Evolutionary conservation across 73 alveolate genomes (phyloP), one percentile per base, ranked within the genome.

Genomic region (Paramecium caudatum): DNA sequence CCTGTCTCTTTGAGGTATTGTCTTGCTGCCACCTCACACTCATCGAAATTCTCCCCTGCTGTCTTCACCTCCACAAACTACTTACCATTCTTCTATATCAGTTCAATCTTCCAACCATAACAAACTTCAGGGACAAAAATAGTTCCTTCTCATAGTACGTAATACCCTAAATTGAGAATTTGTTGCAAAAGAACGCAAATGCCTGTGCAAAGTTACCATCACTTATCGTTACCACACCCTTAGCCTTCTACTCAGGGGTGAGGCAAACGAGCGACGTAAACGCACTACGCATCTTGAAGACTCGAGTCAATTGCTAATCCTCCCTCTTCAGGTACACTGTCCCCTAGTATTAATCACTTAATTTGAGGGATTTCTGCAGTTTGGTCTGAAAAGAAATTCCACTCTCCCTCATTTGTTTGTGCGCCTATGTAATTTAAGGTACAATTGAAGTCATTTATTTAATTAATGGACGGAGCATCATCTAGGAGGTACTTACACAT

Each of bases 121-220:
- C 85, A 55, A 9, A 83, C 91, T 19, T 70, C 82, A 8, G 91
- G 91, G 21, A 83, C 21, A 70, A 50, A 83, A 27, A 83, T 63
- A 27, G 49, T 33, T 65, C 61, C 83, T 33, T 32, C 8, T 1
- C 25, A 3, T 33, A 30, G 5, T 10, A 4, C 16, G 27, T 0
- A 36, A 8, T 65, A 36, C 85, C 85, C 32, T 55, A 50, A 3
- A 83, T 70, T 48, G 49, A 13, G 68, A 83, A 55, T 32, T 83
- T 47, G 36, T 65, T 48, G 39, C 84, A 65, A 61, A 83, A 65
- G 61, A 83, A 55, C 7, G 91, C 91, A 36, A 83, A 50, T 32
- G 74, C 82, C 50, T 55, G 39, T 30, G 91, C 91, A 50, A 83
- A 83, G 36, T 83, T 83, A 50, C 86, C 91, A 61, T 83, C 91